A percentile compares a stretch with the other conserved stretches of the same genome.
Evolutionary conservation across 2,329 filamentous ascomycete species (phyloP).

Genomic region (Ciborinia camelliae): DNA sequence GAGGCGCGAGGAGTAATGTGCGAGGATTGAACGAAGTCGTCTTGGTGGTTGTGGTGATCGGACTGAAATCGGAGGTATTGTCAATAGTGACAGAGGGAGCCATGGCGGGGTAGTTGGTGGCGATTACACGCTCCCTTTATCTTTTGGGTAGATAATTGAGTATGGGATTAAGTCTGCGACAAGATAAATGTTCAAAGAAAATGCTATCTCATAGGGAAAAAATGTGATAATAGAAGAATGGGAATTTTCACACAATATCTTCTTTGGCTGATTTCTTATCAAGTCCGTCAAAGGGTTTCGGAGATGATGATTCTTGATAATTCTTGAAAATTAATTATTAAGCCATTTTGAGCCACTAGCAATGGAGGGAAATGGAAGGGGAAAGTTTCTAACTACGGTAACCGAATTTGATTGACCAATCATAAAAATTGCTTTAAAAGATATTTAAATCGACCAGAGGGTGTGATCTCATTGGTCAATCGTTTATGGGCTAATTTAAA

Average conservation of each 20-base stretch:
- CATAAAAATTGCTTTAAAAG: neutral
- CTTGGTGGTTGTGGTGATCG: constrained; percentile 26
- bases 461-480: neutral
- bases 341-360: neutral
- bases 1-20: constrained; percentile 84
- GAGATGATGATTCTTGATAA: constrained; percentile 8
- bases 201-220: neutral
- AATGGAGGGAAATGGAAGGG: neutral
- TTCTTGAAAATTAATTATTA: constrained; percentile 19
- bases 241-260: constrained; percentile 1
- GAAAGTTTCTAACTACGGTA: neutral
- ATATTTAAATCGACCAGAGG: no score
- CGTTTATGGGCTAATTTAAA: no score
- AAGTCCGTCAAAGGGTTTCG: constrained; percentile 1
- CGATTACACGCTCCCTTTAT: neutral
- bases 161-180: neutral
- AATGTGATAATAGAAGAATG: neutral
- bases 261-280: constrained; percentile 10
- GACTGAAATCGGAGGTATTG: constrained; percentile 35
- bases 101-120: constrained; percentile 26
- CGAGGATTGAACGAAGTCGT: constrained; percentile 40
- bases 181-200: neutral
- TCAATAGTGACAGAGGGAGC: constrained; percentile 36
- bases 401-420: neutral
- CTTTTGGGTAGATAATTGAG: neutral